Conservation (phyloP, 1,139 yeast genomes). For the Magnusiomyces paraingens region DNA sequence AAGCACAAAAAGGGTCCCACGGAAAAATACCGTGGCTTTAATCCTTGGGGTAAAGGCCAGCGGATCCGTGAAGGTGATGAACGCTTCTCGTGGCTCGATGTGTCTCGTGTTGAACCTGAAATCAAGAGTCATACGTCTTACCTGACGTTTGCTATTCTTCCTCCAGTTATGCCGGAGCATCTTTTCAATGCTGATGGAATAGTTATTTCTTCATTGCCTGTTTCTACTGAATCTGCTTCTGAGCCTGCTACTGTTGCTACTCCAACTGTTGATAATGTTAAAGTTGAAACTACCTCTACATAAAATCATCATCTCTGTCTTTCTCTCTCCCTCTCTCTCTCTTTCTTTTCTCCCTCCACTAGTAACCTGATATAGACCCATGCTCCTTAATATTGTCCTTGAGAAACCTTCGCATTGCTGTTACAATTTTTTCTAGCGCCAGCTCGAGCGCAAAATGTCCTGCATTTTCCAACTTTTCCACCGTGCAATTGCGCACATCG, state of each 20-base stretch:
- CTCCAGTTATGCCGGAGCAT: slow-evolving; percentile 24
- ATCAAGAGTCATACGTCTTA: slow-evolving; percentile 92
- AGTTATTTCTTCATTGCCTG: slow-evolving; percentile 14
- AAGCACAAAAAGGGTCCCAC: not conserved
- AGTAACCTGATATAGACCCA: not conserved
- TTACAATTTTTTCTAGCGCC: slow-evolving; percentile 32
- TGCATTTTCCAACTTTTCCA: slow-evolving; percentile 28
- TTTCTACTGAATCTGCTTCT: not conserved
- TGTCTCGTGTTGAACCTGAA: slow-evolving; percentile 76
- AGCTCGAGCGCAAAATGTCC: slow-evolving; percentile 41
- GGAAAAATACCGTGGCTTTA: slow-evolving; percentile 50
- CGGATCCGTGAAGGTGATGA: slow-evolving; percentile 84
- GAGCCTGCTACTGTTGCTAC: no score
- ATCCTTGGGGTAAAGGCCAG: slow-evolving; percentile 86
- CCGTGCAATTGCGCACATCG: slow-evolving; percentile 31
- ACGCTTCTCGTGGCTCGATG: slow-evolving; percentile 70
- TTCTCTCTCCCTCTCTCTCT: not conserved
- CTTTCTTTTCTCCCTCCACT: not conserved
- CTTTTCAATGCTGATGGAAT: slow-evolving; percentile 13
- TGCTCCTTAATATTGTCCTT: not conserved
- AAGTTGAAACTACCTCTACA: no score
- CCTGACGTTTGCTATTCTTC: slow-evolving; percentile 70
- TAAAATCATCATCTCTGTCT: no score
- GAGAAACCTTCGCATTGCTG: slow-evolving; percentile 23
- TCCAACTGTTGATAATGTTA: no score